A percentile compares a stretch with the other conserved stretches of the same genome.
phyloP scores from a whole-genome alignment of 139 green algal species.

The Chlorella sp. region DNA sequence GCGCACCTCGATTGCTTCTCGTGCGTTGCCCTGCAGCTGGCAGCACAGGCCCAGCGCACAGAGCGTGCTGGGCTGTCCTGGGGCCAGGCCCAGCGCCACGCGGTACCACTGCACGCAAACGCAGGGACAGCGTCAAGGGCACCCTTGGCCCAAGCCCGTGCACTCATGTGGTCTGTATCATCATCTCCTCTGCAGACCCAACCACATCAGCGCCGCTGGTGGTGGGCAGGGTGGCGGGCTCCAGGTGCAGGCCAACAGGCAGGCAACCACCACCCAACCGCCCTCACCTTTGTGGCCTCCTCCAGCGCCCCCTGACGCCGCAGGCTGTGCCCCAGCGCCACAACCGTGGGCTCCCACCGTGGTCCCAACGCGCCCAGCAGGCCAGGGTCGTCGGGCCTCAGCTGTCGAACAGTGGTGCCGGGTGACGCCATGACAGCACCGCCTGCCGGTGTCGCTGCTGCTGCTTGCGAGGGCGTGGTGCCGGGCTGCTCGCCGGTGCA shows the following conservation, averaged over 20 bases:
- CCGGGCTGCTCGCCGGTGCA: too few species aligned
- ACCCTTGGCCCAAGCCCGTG: too few species aligned
- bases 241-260: too few species aligned
- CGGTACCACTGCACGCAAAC: slow-evolving; percentile 17
- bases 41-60: slow-evolving; percentile 70
- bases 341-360: slow-evolving; percentile 73
- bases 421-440: too few species aligned
- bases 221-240: too few species aligned
- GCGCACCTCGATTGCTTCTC: slow-evolving; percentile 38
- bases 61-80: slow-evolving; percentile 56
- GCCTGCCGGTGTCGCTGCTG: too few species aligned
- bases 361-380: background rate
- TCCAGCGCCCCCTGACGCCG: slow-evolving; percentile 65
- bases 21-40: slow-evolving; percentile 64
- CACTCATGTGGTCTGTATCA: too few species aligned
- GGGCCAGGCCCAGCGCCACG: slow-evolving; percentile 49
- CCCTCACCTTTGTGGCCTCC: slow-evolving; percentile 14
- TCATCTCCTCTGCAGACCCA: too few species aligned
- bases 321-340: slow-evolving; percentile 85
- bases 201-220: background rate
- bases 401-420: too few species aligned
- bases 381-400: too few species aligned
- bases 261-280: background rate
- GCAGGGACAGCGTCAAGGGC: too few species aligned
- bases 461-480: too few species aligned